Evolutionary conservation across 2,329 filamentous ascomycete species (phyloP).

Genomic region (Leptoxyphium fumago): DNA sequence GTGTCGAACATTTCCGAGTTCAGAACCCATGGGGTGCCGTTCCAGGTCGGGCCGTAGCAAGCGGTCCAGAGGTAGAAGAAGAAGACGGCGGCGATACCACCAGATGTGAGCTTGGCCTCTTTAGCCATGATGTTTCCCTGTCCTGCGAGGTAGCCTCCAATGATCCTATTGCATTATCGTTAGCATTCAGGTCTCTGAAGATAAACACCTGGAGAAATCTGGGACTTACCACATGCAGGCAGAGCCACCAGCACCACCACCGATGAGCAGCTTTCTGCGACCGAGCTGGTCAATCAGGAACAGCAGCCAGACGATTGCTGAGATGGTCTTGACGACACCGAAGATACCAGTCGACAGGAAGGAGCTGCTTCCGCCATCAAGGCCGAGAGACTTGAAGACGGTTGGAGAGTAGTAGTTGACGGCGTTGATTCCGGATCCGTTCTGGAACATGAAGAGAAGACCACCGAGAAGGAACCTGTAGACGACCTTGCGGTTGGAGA

Average conservation of each 20-base stretch:
- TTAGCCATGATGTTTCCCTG: constrained; percentile 9
- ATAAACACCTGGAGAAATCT: constrained; percentile 41
- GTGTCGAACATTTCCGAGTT: constrained; percentile 62
- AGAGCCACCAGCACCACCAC: constrained; percentile 48
- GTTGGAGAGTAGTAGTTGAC: constrained; percentile 63
- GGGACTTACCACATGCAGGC: constrained; percentile 44
- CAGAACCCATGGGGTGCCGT: constrained; percentile 53
- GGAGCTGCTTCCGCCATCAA: constrained; percentile 43
- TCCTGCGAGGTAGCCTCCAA: constrained; percentile 7
- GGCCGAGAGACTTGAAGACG: constrained; percentile 51
- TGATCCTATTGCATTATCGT: constrained; percentile 25
- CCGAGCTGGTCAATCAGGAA: constrained; percentile 52
- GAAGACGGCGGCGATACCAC: constrained; percentile 47
- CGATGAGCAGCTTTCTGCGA: constrained; percentile 48
- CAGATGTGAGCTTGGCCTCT: constrained; percentile 21
- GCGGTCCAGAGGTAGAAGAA: constrained; percentile 65
- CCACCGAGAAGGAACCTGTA: constrained; percentile 61
- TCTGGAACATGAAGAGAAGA: constrained; percentile 67
- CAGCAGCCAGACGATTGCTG: constrained; percentile 56
- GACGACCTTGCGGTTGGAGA: constrained; percentile 42
- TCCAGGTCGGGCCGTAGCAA: constrained; percentile 45
- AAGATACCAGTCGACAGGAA: constrained; percentile 61
- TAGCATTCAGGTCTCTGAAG: constrained; percentile 38
- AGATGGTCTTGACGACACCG: constrained; percentile 57
- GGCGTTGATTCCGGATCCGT: constrained; percentile 40